These are phyloP conservation scores for Teunomyces pallodes DNA, from an alignment of 805 yeast species.

Conservation along the genomic window DNA sequence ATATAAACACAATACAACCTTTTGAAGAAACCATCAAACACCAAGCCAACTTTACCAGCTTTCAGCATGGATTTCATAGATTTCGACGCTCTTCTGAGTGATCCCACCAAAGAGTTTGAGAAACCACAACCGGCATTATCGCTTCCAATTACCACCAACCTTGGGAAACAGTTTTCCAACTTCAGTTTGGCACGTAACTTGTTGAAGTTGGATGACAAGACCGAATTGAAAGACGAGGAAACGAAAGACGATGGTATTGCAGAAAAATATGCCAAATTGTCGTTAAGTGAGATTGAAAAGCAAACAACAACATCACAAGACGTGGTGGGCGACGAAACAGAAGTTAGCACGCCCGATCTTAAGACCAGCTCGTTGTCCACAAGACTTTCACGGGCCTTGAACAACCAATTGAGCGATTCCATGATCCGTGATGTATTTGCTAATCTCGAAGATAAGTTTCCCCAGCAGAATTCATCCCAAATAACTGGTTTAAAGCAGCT, in stretches of 20 bases:
- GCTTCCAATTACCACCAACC: conserved; percentile 36
- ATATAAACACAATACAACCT: not conserved
- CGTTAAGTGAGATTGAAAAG: conserved; percentile 38
- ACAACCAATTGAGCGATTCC: conserved; percentile 38
- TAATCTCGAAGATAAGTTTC: conserved; percentile 25
- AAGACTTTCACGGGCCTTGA: conserved; percentile 50
- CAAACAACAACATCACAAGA: conserved; percentile 1
- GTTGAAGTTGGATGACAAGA: conserved; percentile 20
- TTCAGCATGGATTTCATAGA: conserved; percentile 40
- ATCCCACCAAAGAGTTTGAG: conserved; percentile 22
- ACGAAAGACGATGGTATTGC: conserved; percentile 27
- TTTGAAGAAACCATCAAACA: too few relatives aligned
- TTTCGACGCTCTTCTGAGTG: conserved; percentile 32
- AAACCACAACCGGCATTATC: conserved; percentile 45
- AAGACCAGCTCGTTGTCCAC: conserved; percentile 25
- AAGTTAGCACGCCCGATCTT: not conserved
- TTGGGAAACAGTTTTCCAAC: conserved; percentile 33
- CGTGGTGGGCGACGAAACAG: not conserved
- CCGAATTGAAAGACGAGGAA: conserved; percentile 8
- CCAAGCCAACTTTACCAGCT: too few relatives aligned
- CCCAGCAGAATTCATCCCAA: conserved; percentile 20
- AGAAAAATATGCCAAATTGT: conserved; percentile 47
- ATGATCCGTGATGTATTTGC: conserved; percentile 32
- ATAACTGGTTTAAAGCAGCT: conserved; percentile 25
- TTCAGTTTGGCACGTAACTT: conserved; percentile 31